Percentiles rank a stretch among this genome's conserved stretches.
These are phyloP conservation scores for Colletotrichum ledebouriae DNA, from an alignment of 2,329 filamentous ascomycete species.

Conservation along the genomic window DNA sequence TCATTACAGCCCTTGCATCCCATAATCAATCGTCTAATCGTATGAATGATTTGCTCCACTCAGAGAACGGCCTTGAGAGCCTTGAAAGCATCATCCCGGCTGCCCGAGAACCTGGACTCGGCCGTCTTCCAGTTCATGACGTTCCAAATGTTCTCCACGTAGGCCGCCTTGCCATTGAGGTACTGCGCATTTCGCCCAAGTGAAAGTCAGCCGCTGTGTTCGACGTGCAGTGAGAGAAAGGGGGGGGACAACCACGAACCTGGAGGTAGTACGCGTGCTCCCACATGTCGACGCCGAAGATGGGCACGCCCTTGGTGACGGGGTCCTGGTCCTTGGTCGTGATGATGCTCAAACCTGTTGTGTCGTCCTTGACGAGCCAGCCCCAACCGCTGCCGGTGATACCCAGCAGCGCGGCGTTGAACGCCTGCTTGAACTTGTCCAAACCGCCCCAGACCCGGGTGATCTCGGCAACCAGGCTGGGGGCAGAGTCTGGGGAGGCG, in stretches of 20 bases:
- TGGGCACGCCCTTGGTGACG: conserved; percentile 72
- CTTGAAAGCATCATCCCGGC: conserved; percentile 60
- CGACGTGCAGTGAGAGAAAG: conserved; percentile 2
- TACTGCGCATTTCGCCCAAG: conserved; percentile 66
- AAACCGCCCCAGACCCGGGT: conserved; percentile 76
- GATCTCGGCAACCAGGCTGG: conserved; percentile 73
- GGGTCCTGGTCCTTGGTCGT: conserved; percentile 92
- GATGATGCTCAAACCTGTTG: conserved; percentile 74
- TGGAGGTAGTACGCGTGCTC: conserved; percentile 93
- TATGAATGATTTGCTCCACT: conserved; percentile 10
- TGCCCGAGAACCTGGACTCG: conserved; percentile 71
- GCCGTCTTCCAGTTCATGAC: conserved; percentile 83
- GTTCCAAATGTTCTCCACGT: conserved; percentile 82
- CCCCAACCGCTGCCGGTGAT: conserved; percentile 91
- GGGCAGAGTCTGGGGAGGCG: conserved; percentile 68
- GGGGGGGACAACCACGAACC: conserved; percentile 55
- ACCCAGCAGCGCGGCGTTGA: conserved; percentile 74
- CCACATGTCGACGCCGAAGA: conserved; percentile 91
- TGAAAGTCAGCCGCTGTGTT: conserved; percentile 36
- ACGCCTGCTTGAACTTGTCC: conserved; percentile 74
- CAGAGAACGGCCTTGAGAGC: conserved; percentile 59
- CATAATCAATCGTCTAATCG: not conserved
- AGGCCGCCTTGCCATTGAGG: conserved; percentile 80
- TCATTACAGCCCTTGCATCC: conserved; percentile 1
- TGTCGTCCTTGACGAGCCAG: conserved; percentile 80